phyloP scores from a whole-genome alignment of 495 filamentous ascomycete species.

The Pyronema domesticum region DNA sequence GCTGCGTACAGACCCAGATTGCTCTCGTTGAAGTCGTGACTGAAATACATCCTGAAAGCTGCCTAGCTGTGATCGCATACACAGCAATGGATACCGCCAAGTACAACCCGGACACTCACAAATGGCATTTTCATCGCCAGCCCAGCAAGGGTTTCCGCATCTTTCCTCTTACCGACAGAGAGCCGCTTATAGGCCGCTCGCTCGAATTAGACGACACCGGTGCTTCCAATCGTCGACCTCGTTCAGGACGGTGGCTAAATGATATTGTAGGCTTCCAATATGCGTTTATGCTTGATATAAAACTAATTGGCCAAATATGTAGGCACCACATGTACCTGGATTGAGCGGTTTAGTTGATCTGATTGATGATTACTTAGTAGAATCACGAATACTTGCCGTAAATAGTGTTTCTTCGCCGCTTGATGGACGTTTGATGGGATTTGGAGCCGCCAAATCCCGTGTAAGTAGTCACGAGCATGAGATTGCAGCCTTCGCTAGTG shows the following conservation, averaged over 20 bases:
- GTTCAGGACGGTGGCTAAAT: too few relatives aligned
- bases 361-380: slow-evolving; percentile 12
- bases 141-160: not conserved
- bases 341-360: slow-evolving; percentile 15
- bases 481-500: slow-evolving; percentile 7
- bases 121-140: slow-evolving; percentile 4
- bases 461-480: not conserved
- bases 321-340: slow-evolving; percentile 14
- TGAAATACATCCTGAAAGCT: too few relatives aligned
- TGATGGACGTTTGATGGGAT: slow-evolving; percentile 10
- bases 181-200: not conserved
- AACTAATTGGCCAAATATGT: not conserved
- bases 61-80: too few relatives aligned
- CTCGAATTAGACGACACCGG: not conserved
- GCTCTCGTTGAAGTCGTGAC: too few relatives aligned
- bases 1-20: too few relatives aligned
- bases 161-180: not conserved
- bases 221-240: not conserved
- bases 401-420: slow-evolving; percentile 5
- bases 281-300: not conserved
- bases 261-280: too few relatives aligned
- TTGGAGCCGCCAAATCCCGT: slow-evolving; percentile 9
- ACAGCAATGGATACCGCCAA: not conserved
- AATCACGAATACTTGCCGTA: slow-evolving; percentile 15
- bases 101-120: not conserved